These are phyloP conservation scores for Paramecium sexaurelia DNA, from an alignment of 73 alveolate species.

Conservation along the genomic window DNA sequence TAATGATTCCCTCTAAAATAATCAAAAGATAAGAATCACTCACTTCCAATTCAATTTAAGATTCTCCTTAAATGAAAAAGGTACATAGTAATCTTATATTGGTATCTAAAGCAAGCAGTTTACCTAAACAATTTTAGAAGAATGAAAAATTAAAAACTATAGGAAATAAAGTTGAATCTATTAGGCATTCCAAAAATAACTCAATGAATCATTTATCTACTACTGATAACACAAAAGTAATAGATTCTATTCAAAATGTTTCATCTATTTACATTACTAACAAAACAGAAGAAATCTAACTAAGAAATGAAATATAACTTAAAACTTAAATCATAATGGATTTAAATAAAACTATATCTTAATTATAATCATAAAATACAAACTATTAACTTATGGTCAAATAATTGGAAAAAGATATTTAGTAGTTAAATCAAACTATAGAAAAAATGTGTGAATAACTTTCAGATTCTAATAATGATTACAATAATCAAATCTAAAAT, in stretches of 20 bases:
- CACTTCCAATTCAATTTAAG: neutral
- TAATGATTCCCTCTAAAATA: slow-evolving; percentile 32
- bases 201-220: neutral
- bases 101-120: slow-evolving; percentile 15
- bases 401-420: neutral
- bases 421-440: neutral
- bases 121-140: neutral
- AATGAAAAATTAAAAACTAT: neutral
- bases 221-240: neutral
- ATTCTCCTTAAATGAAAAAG: neutral
- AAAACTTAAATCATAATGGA: neutral
- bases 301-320: neutral
- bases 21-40: neutral
- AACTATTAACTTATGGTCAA: neutral
- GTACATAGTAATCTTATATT: neutral
- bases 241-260: neutral
- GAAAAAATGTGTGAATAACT: slow-evolving; percentile 26
- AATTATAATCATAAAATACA: neutral
- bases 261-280: neutral
- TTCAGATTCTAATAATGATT: neutral
- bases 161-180: neutral
- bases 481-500: neutral
- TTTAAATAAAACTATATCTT: neutral
- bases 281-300: neutral
- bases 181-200: neutral